These are phyloP conservation scores for Saksenaea vasiformis DNA, from an alignment of 371 early-diverging fungal genomes.

Conservation along the genomic window DNA sequence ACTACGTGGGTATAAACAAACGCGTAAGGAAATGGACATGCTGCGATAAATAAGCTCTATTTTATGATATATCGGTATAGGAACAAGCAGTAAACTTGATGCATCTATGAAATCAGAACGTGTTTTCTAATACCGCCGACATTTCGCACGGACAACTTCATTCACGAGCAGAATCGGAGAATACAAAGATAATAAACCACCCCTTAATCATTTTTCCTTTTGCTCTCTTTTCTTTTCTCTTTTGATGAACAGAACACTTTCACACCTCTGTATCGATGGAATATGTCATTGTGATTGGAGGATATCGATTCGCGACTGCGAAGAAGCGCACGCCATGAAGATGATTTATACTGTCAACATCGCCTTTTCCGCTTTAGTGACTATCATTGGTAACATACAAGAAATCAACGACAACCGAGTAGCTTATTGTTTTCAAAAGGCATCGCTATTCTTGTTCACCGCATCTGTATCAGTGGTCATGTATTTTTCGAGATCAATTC, in stretches of 20 bases:
- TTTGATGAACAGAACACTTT: slow-evolving; percentile 16
- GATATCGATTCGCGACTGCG: slow-evolving; percentile 21
- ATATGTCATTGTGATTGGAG: slow-evolving; percentile 38
- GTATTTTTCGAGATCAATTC: slow-evolving; percentile 12
- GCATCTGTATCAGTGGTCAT: slow-evolving; percentile 17
- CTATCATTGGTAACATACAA: slow-evolving; percentile 20
- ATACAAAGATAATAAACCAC: neutral
- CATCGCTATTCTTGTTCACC: slow-evolving; percentile 13
- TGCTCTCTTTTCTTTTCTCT: neutral
- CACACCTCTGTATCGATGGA: slow-evolving; percentile 21
- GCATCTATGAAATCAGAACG: neutral
- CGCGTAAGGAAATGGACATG: too few species aligned
- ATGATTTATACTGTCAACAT: slow-evolving; percentile 28
- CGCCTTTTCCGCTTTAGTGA: slow-evolving; percentile 20
- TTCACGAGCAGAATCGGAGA: neutral
- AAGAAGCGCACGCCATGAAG: slow-evolving; percentile 15
- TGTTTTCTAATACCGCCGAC: neutral
- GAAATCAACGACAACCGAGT: neutral
- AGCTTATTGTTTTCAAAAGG: slow-evolving; percentile 4
- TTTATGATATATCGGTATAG: too few species aligned
- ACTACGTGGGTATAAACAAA: too few species aligned
- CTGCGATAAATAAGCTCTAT: too few species aligned
- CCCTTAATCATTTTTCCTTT: neutral
- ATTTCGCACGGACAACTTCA: neutral
- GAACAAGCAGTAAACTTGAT: too few species aligned